These are phyloP conservation scores for Cryptosporidium meleagridis DNA, from an alignment of 169 alveolate genomes.

Conservation along the genomic window DNA sequence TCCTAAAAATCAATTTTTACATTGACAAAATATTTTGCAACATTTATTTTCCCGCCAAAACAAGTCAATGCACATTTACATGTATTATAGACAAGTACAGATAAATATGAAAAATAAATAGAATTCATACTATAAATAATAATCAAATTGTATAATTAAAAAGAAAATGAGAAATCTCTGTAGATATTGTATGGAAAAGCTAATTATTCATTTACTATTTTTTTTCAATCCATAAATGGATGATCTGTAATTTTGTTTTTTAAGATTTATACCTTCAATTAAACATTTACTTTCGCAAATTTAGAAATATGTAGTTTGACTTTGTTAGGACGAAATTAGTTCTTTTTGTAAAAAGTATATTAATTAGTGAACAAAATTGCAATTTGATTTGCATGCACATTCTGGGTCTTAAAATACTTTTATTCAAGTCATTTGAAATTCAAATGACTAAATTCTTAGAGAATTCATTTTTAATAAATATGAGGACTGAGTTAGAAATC, in stretches of 20 bases:
- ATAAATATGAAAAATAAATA: not conserved
- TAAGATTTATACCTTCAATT: not conserved
- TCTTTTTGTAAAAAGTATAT: no score
- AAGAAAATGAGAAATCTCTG: not conserved
- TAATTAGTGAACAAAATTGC: no score
- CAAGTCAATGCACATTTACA: constrained; percentile 29
- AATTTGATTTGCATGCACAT: not conserved
- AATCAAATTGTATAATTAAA: not conserved
- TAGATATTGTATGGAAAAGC: not conserved
- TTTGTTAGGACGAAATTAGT: no score
- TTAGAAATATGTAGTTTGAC: not conserved
- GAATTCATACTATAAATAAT: not conserved
- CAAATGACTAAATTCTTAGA: no score
- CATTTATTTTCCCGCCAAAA: constrained; percentile 25
- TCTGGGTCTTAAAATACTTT: no score
- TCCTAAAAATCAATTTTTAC: not conserved
- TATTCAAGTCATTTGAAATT: no score
- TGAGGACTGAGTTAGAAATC: no score
- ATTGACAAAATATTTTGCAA: constrained; percentile 1
- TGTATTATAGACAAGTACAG: constrained; percentile 70
- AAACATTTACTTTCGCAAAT: not conserved
- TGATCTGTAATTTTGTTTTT: not conserved
- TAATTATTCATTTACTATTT: no score
- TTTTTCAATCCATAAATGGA: not conserved
- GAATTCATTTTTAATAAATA: no score